phyloP scores from a whole-genome alignment of 177 flowering plant genomes.

The Tripterygium wilfordii region DNA sequence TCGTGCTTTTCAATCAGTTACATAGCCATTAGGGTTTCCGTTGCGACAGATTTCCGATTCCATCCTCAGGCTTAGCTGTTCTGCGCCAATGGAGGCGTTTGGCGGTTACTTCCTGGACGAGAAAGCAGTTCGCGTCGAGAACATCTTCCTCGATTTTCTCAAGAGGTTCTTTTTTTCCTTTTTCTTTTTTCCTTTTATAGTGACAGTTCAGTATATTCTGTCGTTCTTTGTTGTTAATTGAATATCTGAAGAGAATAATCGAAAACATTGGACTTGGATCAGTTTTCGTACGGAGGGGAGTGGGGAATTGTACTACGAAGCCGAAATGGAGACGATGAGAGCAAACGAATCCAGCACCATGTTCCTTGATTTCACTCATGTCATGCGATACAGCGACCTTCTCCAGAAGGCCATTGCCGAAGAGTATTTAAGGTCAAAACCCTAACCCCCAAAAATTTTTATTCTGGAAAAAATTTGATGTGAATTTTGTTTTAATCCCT shows the following conservation, averaged over 20 bases:
- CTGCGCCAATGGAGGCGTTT: constrained; percentile 64
- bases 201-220: no score
- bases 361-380: constrained; percentile 92
- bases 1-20: no score
- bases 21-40: no score
- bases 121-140: constrained; percentile 76
- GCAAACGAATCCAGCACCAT: constrained; percentile 75
- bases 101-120: constrained; percentile 73
- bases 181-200: not conserved
- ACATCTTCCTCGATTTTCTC: constrained; percentile 84
- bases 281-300: no score
- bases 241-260: no score
- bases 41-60: no score
- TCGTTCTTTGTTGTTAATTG: no score
- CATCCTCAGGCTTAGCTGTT: no score
- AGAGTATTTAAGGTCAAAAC: constrained; percentile 63
- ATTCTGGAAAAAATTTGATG: no score
- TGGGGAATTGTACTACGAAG: constrained; percentile 47
- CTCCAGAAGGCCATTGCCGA: constrained; percentile 82
- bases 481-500: no score
- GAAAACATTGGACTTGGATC: no score
- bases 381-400: constrained; percentile 63
- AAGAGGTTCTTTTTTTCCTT: constrained; percentile 37
- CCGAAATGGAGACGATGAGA: constrained; percentile 73
- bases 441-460: not conserved